Base-by-base conservation (phyloP, 2,329 filamentous ascomycete species). In the Penicillium sp. region DNA sequence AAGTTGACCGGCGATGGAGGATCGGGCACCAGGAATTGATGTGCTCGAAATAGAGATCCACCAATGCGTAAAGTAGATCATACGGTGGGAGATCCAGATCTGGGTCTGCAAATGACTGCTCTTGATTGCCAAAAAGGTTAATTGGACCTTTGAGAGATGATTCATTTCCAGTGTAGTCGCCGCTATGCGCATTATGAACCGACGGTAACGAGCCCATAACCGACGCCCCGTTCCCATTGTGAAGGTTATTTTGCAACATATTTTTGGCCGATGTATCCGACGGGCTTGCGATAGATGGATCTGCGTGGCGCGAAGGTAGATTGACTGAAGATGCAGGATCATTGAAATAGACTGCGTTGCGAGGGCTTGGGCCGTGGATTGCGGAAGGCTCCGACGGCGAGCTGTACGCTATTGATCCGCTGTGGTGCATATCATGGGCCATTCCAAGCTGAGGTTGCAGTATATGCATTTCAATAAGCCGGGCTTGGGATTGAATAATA, bases 1-100 rank as follows among this genome's bases (percentile, higher is more conserved):
- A 72, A 0, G 90, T 95, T 4, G 87, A 85, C 65, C 89, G 85
- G 21, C 90, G 84, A 71, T 96, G 90, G n/a, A 96, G 77, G 23
- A 96, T 94, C 0, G 92, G 91, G 67, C 90, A 95, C 87, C 88
- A 91, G 0, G 86, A 87, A 64, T 90, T 90, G 67, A 90, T 83
- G 64, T 90, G 85, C 57, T 89, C 88, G 65, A 91, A 91, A 67
- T 89, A 91, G 0, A 90, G 77, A 61, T 90, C 87, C 6, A 87
- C 86, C 10, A 91, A 72, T 2, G 85, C 81, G 63, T 90, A 90
- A 0, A 90, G 74, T 6, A 90, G 74, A 65, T 90, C 87, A 61
- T 90, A 89, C 1, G 87, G 87, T 1, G 88, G 88, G 26, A 91
- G 79, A 52, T 88, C 86, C 46, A 85, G 81, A 61, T 89, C 85